Conservation (phyloP, 441 rosid species). For the Cnidoscolus chayamansa region DNA sequence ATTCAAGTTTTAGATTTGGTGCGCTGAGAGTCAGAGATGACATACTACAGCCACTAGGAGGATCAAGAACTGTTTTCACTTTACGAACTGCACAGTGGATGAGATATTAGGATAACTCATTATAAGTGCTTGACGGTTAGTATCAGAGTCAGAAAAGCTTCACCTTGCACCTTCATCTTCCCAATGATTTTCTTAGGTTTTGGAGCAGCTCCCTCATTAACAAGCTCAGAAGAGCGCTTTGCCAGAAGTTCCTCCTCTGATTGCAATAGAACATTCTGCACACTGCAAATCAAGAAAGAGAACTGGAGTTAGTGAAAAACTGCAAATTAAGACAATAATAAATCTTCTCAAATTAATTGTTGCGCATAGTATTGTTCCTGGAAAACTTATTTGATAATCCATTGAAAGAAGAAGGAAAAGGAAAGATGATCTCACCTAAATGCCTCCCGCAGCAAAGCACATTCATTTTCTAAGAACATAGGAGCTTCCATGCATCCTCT, state of each 20-base stretch:
- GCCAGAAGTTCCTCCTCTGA: constrained; percentile 91
- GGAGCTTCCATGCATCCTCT: constrained; percentile 99
- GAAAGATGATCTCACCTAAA: constrained; percentile 63
- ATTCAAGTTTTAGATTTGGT: constrained; percentile 55
- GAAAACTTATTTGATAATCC: background rate
- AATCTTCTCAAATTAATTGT: background rate
- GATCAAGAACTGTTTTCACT: constrained; percentile 74
- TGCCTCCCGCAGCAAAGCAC: constrained; percentile 77
- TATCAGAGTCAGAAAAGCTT: constrained; percentile 17
- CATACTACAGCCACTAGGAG: constrained; percentile 81
- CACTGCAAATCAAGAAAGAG: constrained; percentile 39
- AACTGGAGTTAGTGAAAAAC: constrained; percentile 12
- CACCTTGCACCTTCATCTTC: constrained; percentile 98
- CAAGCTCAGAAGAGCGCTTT: constrained; percentile 65
- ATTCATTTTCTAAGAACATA: constrained; percentile 90
- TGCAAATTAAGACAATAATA: background rate
- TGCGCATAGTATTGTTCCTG: background rate
- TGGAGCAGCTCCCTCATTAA: constrained; percentile 61
- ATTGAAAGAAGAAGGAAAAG: constrained; percentile 10
- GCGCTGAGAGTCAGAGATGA: constrained; percentile 53
- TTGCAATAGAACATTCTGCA: constrained; percentile 78
- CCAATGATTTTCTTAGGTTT: constrained; percentile 84
- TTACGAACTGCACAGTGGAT: constrained; percentile 63
- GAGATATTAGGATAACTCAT: constrained; percentile 21
- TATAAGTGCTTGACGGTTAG: constrained; percentile 20